Percentiles rank a stretch among this genome's conserved stretches.
Evolutionary conservation across 805 yeast genomes (phyloP).

Genomic region (Wickerhamiella nectarea): DNA sequence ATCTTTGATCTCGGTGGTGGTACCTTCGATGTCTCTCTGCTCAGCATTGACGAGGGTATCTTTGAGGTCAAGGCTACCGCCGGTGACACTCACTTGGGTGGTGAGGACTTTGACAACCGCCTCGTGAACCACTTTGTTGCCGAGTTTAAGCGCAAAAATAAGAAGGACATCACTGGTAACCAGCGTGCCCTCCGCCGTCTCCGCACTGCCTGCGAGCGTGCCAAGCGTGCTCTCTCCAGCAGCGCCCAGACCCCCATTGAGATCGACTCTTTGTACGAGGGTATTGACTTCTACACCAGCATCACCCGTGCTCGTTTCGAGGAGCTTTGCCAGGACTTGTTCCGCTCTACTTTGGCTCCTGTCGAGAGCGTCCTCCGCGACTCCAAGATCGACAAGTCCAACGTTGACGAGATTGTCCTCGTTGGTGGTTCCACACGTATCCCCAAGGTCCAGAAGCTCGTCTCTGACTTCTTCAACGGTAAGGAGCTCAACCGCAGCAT

Average conservation of each 20-base stretch:
- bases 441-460: constrained; percentile 92
- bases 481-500: constrained; percentile 92
- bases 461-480: constrained; percentile 91
- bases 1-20: constrained; percentile 97
- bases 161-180: constrained; percentile 76
- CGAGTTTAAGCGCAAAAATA: constrained; percentile 92
- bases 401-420: constrained; percentile 85
- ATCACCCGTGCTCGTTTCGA: constrained; percentile 97
- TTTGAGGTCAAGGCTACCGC: constrained; percentile 95
- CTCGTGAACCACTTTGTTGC: constrained; percentile 82
- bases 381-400: constrained; percentile 69
- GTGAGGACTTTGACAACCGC: constrained; percentile 98
- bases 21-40: constrained; percentile 89
- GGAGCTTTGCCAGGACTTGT: constrained; percentile 83
- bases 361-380: constrained; percentile 93
- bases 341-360: constrained; percentile 88
- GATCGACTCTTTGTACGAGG: constrained; percentile 88
- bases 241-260: constrained; percentile 93
- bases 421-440: constrained; percentile 99
- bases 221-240: constrained; percentile 95
- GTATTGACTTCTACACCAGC: constrained; percentile 88
- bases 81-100: constrained; percentile 99
- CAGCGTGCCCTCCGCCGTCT: constrained; percentile 96
- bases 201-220: constrained; percentile 98
- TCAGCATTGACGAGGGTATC: constrained; percentile 89